A percentile compares a stretch with the other conserved stretches of the same genome.
Conservation (phyloP, 345 rosid species). For the Hypericum androsaemum region DNA sequence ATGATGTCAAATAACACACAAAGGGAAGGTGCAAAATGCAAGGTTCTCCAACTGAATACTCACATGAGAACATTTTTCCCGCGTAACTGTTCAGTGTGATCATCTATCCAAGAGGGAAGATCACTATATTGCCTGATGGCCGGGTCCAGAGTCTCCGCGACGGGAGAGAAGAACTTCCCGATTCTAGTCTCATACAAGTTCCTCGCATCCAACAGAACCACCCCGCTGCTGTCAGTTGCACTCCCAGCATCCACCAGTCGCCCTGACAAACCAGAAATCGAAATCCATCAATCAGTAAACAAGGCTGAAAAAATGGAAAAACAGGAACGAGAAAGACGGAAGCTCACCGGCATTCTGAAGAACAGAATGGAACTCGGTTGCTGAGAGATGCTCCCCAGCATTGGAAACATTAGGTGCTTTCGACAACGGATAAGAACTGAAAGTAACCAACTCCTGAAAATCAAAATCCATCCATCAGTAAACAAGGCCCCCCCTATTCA, state of each 20-base stretch:
- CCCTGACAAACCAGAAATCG: slow-evolving; percentile 24
- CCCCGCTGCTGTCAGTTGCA: slow-evolving; percentile 25
- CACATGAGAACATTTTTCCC: slow-evolving; percentile 80
- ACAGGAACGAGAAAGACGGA: not conserved
- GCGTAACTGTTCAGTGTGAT: slow-evolving; percentile 48
- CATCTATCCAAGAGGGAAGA: slow-evolving; percentile 77
- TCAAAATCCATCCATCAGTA: not conserved
- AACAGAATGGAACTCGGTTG: slow-evolving; percentile 69
- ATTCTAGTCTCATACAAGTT: slow-evolving; percentile 89
- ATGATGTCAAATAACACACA: not conserved
- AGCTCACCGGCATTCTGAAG: slow-evolving; percentile 51
- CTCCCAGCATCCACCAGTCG: slow-evolving; percentile 20
- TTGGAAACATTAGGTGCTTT: slow-evolving; percentile 59
- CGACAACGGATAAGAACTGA: slow-evolving; percentile 51
- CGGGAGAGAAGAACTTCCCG: slow-evolving; percentile 58
- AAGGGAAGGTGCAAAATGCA: not conserved
- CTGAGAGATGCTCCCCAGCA: slow-evolving; percentile 87
- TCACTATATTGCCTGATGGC: slow-evolving; percentile 88
- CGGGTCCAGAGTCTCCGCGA: slow-evolving; percentile 75
- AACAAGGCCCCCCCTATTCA: too few relatives aligned
- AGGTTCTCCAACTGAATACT: slow-evolving; percentile 18
- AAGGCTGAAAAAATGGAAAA: not conserved
- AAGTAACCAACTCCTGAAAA: slow-evolving; percentile 75
- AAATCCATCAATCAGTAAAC: not conserved
- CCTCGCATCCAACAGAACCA: slow-evolving; percentile 82